These are phyloP conservation scores for Nannizziopsis barbatae DNA, from an alignment of 2,329 filamentous ascomycete genomes.

Conservation along the genomic window DNA sequence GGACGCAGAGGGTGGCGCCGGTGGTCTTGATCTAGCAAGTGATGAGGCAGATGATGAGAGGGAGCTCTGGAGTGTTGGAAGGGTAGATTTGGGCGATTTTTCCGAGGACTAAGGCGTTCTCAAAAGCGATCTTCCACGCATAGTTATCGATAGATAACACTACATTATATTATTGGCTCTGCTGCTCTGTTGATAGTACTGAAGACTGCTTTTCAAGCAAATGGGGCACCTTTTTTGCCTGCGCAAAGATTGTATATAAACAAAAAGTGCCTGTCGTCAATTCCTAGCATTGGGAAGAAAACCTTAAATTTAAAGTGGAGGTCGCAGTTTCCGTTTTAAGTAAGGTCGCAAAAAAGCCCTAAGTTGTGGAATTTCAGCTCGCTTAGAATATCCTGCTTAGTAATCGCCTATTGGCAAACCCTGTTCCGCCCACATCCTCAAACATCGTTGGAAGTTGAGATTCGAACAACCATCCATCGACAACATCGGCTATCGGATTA, in stretches of 20 bases:
- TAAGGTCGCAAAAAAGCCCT: slow-evolving; percentile 13
- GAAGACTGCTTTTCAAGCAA: too few relatives aligned
- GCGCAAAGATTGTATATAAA: background rate
- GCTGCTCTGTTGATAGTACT: too few relatives aligned
- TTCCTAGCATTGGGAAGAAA: background rate
- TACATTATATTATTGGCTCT: too few relatives aligned
- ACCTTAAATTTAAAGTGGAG: background rate
- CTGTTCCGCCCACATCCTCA: slow-evolving; percentile 10
- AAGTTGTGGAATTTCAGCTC: slow-evolving; percentile 16
- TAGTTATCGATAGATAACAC: too few relatives aligned
- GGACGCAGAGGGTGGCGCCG: slow-evolving; percentile 81
- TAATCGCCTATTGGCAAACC: slow-evolving; percentile 15
- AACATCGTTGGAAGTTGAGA: slow-evolving; percentile 10
- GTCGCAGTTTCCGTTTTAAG: slow-evolving; percentile 5
- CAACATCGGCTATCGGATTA: slow-evolving; percentile 16
- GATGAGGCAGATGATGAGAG: slow-evolving; percentile 91
- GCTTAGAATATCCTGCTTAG: slow-evolving; percentile 19
- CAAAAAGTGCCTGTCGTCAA: background rate
- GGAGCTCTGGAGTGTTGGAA: slow-evolving; percentile 92
- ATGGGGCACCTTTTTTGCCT: too few relatives aligned
- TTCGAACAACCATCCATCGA: slow-evolving; percentile 17
- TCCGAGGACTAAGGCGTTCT: slow-evolving; percentile 23
- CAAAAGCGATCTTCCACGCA: too few relatives aligned
- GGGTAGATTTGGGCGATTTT: slow-evolving; percentile 60
- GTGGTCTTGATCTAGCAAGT: slow-evolving; percentile 71